phyloP scores from a whole-genome alignment of 306 rosid species.

The Hylodesmum podocarpum region DNA sequence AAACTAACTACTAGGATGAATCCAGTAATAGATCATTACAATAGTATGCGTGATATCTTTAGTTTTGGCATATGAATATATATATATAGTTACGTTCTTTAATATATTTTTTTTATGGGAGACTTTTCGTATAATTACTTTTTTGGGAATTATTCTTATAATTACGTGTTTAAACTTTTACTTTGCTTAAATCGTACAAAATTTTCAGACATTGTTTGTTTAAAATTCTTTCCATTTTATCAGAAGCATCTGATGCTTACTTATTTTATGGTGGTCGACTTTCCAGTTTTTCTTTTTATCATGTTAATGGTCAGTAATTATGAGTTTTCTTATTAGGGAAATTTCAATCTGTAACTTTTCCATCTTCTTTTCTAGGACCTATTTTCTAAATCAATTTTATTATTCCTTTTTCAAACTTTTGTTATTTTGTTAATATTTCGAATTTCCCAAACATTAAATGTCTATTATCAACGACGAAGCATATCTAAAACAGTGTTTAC shows the following conservation, averaged over 20 bases:
- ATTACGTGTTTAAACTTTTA: neutral
- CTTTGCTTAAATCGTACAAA: neutral
- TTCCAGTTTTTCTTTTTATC: too few relatives aligned
- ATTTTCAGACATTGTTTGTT: neutral
- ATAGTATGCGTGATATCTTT: too few relatives aligned
- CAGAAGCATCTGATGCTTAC: neutral
- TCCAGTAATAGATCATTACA: too few relatives aligned
- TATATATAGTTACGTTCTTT: too few relatives aligned
- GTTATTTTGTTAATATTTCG: neutral
- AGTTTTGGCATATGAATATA: too few relatives aligned
- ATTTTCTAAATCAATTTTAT: too few relatives aligned
- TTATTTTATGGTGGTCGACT: neutral
- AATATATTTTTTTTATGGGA: too few relatives aligned
- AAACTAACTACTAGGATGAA: neutral
- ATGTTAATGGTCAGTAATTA: too few relatives aligned
- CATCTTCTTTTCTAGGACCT: too few relatives aligned
- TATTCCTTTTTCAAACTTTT: neutral
- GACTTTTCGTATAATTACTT: neutral
- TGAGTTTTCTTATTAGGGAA: too few relatives aligned
- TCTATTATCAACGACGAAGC: neutral
- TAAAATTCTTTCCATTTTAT: neutral
- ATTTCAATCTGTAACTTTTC: too few relatives aligned
- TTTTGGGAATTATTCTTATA: neutral
- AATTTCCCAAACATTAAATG: neutral
- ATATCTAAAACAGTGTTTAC: neutral